Percentiles rank a stretch among this genome's conserved stretches.
Conservation (phyloP, 169 alveolate genomes). For the Hammondia hammondi region DNA sequence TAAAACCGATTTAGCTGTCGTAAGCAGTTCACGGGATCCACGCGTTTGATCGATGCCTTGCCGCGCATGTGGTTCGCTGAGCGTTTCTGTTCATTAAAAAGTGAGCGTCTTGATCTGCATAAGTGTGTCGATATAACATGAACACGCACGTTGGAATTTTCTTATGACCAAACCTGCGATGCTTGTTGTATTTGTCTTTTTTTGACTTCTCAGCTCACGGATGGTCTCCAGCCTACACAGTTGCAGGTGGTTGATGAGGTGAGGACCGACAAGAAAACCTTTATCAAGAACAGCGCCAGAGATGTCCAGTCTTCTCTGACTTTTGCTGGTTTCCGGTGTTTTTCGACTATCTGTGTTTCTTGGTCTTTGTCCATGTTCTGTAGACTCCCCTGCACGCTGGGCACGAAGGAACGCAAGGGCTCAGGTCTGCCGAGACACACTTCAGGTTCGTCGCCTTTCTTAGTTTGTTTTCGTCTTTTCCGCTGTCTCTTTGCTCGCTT, state of each 20-base stretch:
- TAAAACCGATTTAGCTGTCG: too few relatives aligned
- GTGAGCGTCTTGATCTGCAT: too few relatives aligned
- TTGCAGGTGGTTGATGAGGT: conserved; percentile 22
- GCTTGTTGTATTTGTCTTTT: neutral
- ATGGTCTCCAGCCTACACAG: conserved; percentile 3
- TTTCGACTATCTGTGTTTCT: neutral
- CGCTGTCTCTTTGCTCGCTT: neutral
- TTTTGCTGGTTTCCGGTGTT: neutral
- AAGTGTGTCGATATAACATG: neutral
- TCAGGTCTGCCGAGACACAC: conserved; percentile 22
- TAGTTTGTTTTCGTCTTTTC: neutral
- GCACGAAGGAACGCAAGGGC: conserved; percentile 34
- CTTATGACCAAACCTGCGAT: neutral
- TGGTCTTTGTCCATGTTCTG: neutral
- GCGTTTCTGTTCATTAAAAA: too few relatives aligned
- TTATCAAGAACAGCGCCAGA: neutral
- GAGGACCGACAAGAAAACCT: neutral
- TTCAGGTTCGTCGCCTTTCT: neutral
- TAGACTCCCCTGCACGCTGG: conserved; percentile 35
- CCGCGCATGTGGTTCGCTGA: too few relatives aligned
- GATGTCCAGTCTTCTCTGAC: neutral
- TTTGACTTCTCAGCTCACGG: neutral
- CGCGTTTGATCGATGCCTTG: too few relatives aligned
- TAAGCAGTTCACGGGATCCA: too few relatives aligned
- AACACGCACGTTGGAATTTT: neutral